Evolutionary conservation across 352 stramenopile genomes (phyloP).

Genomic region (Stephanocyclus meneghinianus): DNA sequence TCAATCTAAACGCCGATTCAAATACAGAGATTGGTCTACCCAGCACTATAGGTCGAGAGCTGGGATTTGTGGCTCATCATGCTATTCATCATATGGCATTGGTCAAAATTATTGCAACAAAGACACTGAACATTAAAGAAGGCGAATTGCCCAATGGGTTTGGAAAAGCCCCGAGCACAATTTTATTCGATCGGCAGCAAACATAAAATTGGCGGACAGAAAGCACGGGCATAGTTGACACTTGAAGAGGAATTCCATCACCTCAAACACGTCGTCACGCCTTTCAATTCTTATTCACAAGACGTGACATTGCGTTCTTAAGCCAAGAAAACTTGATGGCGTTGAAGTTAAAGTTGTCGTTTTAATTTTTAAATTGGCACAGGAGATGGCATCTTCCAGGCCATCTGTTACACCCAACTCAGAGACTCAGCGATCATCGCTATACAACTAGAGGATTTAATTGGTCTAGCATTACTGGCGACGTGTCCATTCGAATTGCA

Average conservation of each 20-base stretch:
- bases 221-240: neutral
- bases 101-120: conserved; percentile 77
- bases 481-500: too few relatives aligned
- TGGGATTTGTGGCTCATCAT: conserved; percentile 83
- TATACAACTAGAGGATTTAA: too few relatives aligned
- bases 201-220: neutral
- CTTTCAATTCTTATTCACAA: neutral
- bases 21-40: conserved; percentile 58
- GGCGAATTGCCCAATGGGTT: conserved; percentile 69
- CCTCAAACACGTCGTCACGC: too few relatives aligned
- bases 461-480: too few relatives aligned
- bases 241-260: neutral
- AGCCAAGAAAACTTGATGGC: neutral
- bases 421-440: too few relatives aligned
- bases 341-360: too few relatives aligned
- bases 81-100: conserved; percentile 84
- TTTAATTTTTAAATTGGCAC: too few relatives aligned
- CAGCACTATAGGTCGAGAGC: conserved; percentile 68
- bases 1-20: conserved; percentile 71
- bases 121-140: conserved; percentile 54
- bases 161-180: conserved; percentile 81
- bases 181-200: conserved; percentile 56
- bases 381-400: too few relatives aligned
- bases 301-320: neutral
- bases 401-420: too few relatives aligned